These are phyloP conservation scores for Umbelopsis vinacea DNA, from an alignment of 192 early-diverging fungal genomes.

Conservation along the genomic window DNA sequence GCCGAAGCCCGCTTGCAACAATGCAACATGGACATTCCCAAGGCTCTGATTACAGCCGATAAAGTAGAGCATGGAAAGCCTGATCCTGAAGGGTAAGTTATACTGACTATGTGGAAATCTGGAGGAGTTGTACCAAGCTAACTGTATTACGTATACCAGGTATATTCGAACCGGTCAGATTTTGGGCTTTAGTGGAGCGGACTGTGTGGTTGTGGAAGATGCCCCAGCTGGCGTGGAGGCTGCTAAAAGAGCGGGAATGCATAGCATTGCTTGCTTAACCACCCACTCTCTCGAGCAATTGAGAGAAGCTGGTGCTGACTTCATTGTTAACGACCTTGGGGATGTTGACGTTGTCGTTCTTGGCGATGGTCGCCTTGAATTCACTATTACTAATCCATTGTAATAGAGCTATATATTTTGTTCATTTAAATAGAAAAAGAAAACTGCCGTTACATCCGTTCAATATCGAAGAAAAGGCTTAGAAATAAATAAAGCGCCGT, in stretches of 20 bases:
- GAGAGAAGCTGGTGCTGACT: slow-evolving; percentile 45
- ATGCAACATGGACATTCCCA: slow-evolving; percentile 40
- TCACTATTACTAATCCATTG: slow-evolving; percentile 21
- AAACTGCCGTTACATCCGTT: background rate
- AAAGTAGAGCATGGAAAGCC: slow-evolving; percentile 44
- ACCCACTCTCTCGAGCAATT: slow-evolving; percentile 50
- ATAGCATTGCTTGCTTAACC: slow-evolving; percentile 42
- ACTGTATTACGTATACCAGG: background rate
- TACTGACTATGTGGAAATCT: background rate
- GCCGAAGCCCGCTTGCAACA: slow-evolving; percentile 44
- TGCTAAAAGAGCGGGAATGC: slow-evolving; percentile 45
- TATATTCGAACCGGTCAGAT: slow-evolving; percentile 44
- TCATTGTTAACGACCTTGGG: slow-evolving; percentile 44
- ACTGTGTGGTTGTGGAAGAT: slow-evolving; percentile 61
- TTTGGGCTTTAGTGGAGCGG: slow-evolving; percentile 34
- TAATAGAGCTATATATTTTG: background rate
- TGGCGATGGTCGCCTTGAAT: slow-evolving; percentile 45
- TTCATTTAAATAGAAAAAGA: background rate
- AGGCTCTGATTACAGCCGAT: slow-evolving; percentile 33
- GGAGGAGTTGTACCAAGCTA: background rate
- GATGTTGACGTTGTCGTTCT: slow-evolving; percentile 39
- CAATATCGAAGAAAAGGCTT: too few species aligned
- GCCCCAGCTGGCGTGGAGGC: slow-evolving; percentile 52
- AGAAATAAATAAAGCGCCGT: too few species aligned
- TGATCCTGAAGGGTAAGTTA: slow-evolving; percentile 35